Base-by-base conservation (phyloP, 345 rosid genomes). In the Boechera divaricarpa region DNA sequence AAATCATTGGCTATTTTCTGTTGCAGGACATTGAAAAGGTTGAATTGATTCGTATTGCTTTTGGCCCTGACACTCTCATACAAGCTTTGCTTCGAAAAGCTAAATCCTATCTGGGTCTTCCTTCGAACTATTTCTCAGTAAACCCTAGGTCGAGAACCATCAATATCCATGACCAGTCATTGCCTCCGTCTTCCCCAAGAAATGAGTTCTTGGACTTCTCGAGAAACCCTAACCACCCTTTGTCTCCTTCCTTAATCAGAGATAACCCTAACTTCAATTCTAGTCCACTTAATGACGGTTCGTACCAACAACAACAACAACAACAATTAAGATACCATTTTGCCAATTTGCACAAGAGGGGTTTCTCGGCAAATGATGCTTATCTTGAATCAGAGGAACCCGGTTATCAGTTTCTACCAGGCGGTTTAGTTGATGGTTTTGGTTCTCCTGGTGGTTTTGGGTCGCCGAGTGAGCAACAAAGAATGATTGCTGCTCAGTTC, bases 1-100 rank as follows among this genome's bases (percentile, higher is more conserved):
- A 83, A 78, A 88, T 95, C 90, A 88, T 92, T 87, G 96, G 90
- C 31, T 92, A 83, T 67, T 81, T 95, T 53, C 87, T 91, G 18
- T 68, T 88, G 42, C 94, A 91, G 55, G 93, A 85, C 82, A 68
- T 86, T 4, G 61, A 58, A 26, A 82, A 85, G 2, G 65, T 58
- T 16, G 94, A 86, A 72, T 77, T 92, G 88, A 45, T 83, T 55
- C 87, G 91, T 32, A 67, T 92, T 33, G 96, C 94, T 26, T 75
- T 79, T 35, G 92, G 90, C 0, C 82, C 95, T 2, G 88, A 86
- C 35, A 26, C 83, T 63, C 78, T 85, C 38, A 45, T 95, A 52
- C 91, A 83, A 11, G 74, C 69, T 54, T 78, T 89, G 41, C 77
- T 89, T 72, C n/a, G 74, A 26, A 85, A 86, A 78, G 96, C 90